Percentiles rank a stretch among this genome's conserved stretches.
Conservation (phyloP, 257 asterid species). For the Nyctanthes arbortristis region DNA sequence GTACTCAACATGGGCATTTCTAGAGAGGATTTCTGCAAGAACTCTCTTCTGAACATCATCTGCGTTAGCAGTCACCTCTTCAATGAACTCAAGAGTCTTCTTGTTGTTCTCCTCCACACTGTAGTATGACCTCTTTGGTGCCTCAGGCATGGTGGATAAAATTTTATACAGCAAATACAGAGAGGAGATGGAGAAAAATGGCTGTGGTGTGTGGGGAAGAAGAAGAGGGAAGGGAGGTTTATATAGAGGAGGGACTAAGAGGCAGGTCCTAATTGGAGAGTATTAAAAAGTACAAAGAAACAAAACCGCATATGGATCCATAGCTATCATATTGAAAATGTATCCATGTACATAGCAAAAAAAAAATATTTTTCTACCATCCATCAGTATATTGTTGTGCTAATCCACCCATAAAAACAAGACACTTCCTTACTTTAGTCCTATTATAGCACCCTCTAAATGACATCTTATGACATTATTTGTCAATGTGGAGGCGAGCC, state of each 20-base stretch:
- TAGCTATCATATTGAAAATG: no score
- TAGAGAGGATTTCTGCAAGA: no score
- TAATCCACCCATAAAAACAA: no score
- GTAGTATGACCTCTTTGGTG: conserved; percentile 12
- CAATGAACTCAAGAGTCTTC: conserved; percentile 31
- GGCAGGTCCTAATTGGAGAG: not conserved
- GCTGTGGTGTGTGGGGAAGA: not conserved
- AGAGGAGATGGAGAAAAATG: not conserved
- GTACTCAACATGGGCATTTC: no score
- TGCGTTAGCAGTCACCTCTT: conserved; percentile 27
- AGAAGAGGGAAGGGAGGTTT: not conserved
- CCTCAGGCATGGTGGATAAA: conserved; percentile 29
- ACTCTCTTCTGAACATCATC: no score
- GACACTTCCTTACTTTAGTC: no score
- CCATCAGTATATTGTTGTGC: no score
- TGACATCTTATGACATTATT: not conserved
- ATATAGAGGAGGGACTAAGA: not conserved
- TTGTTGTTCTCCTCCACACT: conserved; percentile 22
- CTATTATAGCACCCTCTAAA: no score
- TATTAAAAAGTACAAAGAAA: not conserved
- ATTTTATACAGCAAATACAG: not conserved
- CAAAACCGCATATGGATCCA: not conserved
- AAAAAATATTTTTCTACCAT: no score
- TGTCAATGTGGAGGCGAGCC: no score
- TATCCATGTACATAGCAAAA: no score